Conservation (phyloP, 75 land plant genomes). For the Picea glauca region DNA sequence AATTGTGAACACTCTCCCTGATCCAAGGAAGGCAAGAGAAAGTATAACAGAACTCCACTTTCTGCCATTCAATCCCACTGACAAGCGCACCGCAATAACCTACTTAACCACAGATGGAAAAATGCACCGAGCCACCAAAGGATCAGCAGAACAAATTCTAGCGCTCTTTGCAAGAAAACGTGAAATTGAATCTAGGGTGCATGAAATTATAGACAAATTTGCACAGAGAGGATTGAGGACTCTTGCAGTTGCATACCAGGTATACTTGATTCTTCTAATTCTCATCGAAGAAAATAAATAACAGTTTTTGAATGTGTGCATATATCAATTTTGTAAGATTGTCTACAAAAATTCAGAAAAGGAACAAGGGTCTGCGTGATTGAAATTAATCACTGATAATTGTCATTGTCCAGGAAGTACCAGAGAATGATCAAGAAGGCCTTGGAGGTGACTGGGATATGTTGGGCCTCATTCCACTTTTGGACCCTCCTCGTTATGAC, state of each 20-base stretch:
- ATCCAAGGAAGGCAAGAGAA: slow-evolving; percentile 27
- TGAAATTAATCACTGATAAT: too few relatives aligned
- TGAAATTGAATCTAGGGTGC: slow-evolving; percentile 37
- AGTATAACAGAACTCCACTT: slow-evolving; percentile 30
- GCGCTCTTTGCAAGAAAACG: slow-evolving; percentile 23
- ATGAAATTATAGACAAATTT: slow-evolving; percentile 47
- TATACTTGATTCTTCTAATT: neutral
- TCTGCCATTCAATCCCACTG: slow-evolving; percentile 28
- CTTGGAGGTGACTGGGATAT: slow-evolving; percentile 30
- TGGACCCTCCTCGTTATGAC: slow-evolving; percentile 36
- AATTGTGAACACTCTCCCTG: slow-evolving; percentile 26
- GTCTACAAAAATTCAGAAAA: too few relatives aligned
- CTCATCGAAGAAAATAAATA: neutral
- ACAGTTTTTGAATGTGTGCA: too few relatives aligned
- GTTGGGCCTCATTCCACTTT: slow-evolving; percentile 26
- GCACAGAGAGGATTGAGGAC: slow-evolving; percentile 57
- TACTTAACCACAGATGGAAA: slow-evolving; percentile 30
- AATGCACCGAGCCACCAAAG: slow-evolving; percentile 39
- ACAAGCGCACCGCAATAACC: slow-evolving; percentile 33
- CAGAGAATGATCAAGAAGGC: slow-evolving; percentile 27
- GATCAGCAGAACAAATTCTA: slow-evolving; percentile 42
- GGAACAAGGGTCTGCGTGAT: too few relatives aligned
- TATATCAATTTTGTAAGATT: too few relatives aligned
- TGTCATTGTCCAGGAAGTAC: slow-evolving; percentile 21
- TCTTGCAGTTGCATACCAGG: slow-evolving; percentile 50